Base-by-base conservation (phyloP, 768 basidiomycete genomes). In the Tulasnella sp. region DNA sequence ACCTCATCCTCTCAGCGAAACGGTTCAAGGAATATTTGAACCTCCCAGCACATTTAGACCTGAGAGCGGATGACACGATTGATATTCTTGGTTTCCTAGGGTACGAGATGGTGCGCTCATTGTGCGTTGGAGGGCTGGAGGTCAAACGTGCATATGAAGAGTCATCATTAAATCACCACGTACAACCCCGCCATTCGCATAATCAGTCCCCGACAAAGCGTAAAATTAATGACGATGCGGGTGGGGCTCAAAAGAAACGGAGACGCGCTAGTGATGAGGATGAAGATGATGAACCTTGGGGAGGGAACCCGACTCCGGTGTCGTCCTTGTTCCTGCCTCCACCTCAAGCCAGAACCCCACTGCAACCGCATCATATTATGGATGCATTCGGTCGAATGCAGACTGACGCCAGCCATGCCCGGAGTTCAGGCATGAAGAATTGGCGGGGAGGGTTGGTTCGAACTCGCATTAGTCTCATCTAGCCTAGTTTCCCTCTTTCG, bases 81-180 rank as follows among this genome's bases (percentile, higher is more conserved):
- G 96, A 99, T 81, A 96, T 97, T 77, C 94, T 98, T 80, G 96
- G 96, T 34, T 99, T 98, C 84, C 89, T 99, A 64, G 92, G 94
- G 0, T 99, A 97, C 83, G 96, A 99, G 83, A 96, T 97, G 91
- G 96, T 98, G 38, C 91, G 96, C 71, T 93, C 94, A 2, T 88
- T 99, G 69, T 96, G 94, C 0, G 87, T 97, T 54, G 93, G 93
- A 0, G 96, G 94, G 1, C 87, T 96, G 45, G 89, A 91, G 38
- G 91, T 96, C 80, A 94, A 94, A 83, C 90, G 89, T 79, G 87
- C 91, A 3, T 85, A 93, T 45, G 92, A 93, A 81, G 91, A 93
- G 36, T 67, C 72, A 39, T 22, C 77, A 39, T 40, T 39, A 40
- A 40, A 45, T 72, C 68, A 25, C 17, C 67, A 72, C 49, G 0